Evolutionary conservation across 257 asterid genomes (phyloP).

Genomic region (Capsicum pubescens): DNA sequence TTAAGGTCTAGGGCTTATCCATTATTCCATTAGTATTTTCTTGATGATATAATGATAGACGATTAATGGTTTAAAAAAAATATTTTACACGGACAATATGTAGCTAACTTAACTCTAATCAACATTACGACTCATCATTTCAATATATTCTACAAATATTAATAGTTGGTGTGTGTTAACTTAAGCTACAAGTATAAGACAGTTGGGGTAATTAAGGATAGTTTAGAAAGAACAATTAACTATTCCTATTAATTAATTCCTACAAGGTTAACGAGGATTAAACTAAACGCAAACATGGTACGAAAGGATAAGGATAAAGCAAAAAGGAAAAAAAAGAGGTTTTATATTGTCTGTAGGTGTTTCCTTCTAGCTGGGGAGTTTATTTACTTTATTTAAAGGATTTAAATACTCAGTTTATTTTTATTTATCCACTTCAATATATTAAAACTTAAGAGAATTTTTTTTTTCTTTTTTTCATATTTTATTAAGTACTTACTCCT

Average conservation of each 20-base stretch:
- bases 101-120: neutral
- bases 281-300: neutral
- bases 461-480: neutral
- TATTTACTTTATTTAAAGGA: neutral
- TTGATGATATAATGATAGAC: too few relatives aligned
- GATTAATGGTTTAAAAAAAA: too few relatives aligned
- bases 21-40: too few relatives aligned
- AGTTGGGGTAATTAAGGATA: neutral
- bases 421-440: neutral
- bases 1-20: too few relatives aligned
- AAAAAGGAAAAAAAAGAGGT: neutral
- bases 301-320: conserved; percentile 14
- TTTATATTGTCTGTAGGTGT: neutral
- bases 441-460: neutral
- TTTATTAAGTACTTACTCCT: too few relatives aligned
- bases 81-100: too few relatives aligned
- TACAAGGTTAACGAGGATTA: neutral
- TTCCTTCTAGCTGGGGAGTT: neutral
- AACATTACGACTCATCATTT: neutral
- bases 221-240: too few relatives aligned
- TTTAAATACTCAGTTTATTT: neutral
- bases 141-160: neutral
- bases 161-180: neutral
- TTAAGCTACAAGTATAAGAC: neutral
- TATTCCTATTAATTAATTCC: neutral